A percentile compares a stretch with the other conserved stretches of the same genome.
These are phyloP conservation scores for Passalora sequoiae DNA, from an alignment of 2,329 filamentous ascomycete species.

Conservation along the genomic window DNA sequence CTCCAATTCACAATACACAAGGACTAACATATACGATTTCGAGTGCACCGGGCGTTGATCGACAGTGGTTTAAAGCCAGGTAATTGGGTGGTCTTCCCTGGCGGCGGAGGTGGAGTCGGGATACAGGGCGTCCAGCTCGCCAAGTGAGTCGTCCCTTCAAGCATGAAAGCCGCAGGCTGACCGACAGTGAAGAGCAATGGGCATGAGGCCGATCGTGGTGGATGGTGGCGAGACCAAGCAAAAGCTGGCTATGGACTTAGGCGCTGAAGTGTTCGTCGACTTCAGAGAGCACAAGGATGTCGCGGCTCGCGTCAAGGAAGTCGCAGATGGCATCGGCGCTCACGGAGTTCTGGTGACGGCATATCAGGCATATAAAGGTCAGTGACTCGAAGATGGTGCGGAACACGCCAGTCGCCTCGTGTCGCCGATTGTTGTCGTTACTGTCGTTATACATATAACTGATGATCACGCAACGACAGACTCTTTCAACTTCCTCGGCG, in stretches of 20 bases:
- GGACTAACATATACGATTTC: too few relatives aligned
- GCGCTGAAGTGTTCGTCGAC: conserved; percentile 54
- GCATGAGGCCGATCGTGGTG: conserved; percentile 52
- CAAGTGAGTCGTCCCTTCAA: conserved; percentile 7
- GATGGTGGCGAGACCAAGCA: conserved; percentile 49
- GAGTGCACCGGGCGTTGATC: conserved; percentile 53
- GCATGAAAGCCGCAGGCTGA: background rate
- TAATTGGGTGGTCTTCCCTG: conserved; percentile 53
- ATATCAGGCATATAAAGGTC: conserved; percentile 35
- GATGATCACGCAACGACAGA: too few relatives aligned
- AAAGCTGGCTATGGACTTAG: conserved; percentile 44
- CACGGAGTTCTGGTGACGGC: conserved; percentile 41
- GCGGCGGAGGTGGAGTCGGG: conserved; percentile 52
- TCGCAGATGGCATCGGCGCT: conserved; percentile 45
- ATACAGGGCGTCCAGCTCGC: conserved; percentile 50
- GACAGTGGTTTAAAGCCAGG: conserved; percentile 48
- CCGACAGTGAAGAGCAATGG: conserved; percentile 42
- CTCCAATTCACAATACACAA: too few relatives aligned
- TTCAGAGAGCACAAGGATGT: conserved; percentile 43
- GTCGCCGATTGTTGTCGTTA: too few relatives aligned
- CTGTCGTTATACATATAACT: too few relatives aligned
- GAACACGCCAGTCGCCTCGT: too few relatives aligned
- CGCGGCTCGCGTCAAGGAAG: conserved; percentile 42
- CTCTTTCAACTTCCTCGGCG: conserved; percentile 43
- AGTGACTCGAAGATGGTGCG: too few relatives aligned